Conservation (phyloP, 139 green algal genomes). For the Micractinium sp. region DNA sequence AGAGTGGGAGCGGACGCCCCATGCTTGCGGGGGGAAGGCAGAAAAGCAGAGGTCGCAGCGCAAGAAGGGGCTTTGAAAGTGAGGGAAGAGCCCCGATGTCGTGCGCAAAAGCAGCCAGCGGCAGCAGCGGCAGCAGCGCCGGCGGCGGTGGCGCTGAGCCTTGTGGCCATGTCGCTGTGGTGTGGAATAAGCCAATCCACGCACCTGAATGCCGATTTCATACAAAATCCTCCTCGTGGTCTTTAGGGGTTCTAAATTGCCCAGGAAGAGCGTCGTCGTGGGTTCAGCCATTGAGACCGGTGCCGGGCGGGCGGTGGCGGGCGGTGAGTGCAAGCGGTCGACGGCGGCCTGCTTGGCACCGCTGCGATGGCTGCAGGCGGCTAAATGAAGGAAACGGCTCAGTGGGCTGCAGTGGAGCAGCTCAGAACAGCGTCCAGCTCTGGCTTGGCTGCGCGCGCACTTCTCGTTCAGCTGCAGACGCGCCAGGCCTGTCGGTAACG, state of each 20-base stretch:
- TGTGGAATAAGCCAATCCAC: neutral
- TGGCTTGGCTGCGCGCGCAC: neutral
- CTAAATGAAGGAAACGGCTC: neutral
- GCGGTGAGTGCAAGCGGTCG: neutral
- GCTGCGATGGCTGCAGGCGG: neutral
- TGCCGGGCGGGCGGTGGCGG: no score
- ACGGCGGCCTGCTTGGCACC: neutral
- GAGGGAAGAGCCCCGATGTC: neutral
- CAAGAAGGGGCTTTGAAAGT: neutral
- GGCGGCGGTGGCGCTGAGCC: no score
- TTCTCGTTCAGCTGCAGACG: neutral
- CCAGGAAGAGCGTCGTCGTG: slow-evolving; percentile 7
- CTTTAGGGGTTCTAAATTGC: slow-evolving; percentile 22
- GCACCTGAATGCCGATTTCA: slow-evolving; percentile 39
- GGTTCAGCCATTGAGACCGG: neutral
- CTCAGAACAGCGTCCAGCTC: neutral
- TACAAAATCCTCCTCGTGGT: slow-evolving; percentile 18
- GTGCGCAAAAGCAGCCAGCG: neutral
- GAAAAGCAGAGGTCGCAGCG: no score
- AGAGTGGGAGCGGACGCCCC: no score
- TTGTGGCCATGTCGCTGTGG: no score
- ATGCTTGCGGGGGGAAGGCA: no score
- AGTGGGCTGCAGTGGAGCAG: no score
- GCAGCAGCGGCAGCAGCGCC: neutral
- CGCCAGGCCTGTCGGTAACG: no score